A percentile compares a stretch with the other conserved stretches of the same genome.
Conservation (phyloP, 2,329 filamentous ascomycete genomes). For the Aureobasidium subglaciale region DNA sequence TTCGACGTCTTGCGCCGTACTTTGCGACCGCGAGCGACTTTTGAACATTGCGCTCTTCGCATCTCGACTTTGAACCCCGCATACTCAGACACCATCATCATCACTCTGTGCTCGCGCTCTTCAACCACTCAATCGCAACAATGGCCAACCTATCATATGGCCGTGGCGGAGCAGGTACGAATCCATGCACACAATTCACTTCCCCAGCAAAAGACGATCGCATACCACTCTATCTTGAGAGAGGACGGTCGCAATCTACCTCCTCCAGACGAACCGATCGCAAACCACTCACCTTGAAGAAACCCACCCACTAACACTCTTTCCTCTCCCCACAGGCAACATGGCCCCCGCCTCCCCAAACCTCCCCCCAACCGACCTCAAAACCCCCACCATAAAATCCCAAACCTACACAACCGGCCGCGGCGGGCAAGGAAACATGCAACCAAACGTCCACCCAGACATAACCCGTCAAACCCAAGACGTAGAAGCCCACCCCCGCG, state of each 20-base stretch:
- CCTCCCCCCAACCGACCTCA: conserved; percentile 49
- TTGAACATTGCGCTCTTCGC: no score
- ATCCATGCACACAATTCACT: no score
- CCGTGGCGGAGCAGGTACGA: conserved; percentile 64
- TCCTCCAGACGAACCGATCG: no score
- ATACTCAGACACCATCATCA: neutral
- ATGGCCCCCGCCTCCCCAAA: conserved; percentile 35
- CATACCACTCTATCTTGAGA: no score
- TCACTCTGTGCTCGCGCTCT: neutral
- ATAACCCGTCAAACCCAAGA: conserved; percentile 76
- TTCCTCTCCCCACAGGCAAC: conserved; percentile 37
- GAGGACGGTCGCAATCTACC: no score
- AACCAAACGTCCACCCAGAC: conserved; percentile 62
- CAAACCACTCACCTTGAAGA: no score
- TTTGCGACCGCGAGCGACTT: neutral
- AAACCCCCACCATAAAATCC: conserved; percentile 76
- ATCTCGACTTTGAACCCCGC: neutral
- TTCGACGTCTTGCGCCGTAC: neutral
- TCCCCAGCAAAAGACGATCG: no score
- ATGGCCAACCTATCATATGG: conserved; percentile 52
- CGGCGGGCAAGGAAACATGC: conserved; percentile 85
- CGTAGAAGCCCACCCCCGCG: conserved; percentile 51
- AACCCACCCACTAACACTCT: no score
- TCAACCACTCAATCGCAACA: neutral
- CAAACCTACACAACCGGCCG: conserved; percentile 84